Base-by-base conservation (phyloP, 345 rosid genomes). In the Viola odorata region DNA sequence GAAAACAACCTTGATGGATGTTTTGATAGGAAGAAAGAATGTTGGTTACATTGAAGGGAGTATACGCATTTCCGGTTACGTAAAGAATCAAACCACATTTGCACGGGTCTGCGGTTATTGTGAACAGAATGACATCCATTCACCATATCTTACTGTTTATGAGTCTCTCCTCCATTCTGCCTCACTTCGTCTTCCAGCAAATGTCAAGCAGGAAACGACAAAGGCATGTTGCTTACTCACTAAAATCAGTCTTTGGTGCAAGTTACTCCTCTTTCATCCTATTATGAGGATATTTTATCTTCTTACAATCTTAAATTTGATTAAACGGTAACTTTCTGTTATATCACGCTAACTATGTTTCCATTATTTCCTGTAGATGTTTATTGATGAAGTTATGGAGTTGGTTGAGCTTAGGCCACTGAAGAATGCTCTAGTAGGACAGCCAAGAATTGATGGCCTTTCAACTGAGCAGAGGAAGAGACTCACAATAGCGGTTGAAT, bases 1-100 rank as follows among this genome's bases (percentile, higher is more conserved):
- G 11, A 89, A 87, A 74, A 89, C 96, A 37, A 89, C 96, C 1
- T 75, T 89, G 62, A 85, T 89, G 84, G 96, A 89, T 64, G 95
- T 89, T 12, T 67, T 84, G 53, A 81, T 86, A 5, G 86, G 86
- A 42, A 82, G 96, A 60, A 89, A 89, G 71, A 89, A 87, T 0
- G 80, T 84, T 10, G 94, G 96, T 0, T 84, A 78, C 58, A 77
- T 77, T 11, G 86, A 89, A 75, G 94, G 94, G 61, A 79, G 71
- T 65, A 82, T 87, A 41, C 77, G 68, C 66, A 80, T 89, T 58
- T 85, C 89, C 36, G 96, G 96, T 1, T 89, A 77, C 75, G 86
- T 82, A 0, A 89, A 89, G 69, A 75, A 83, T 36, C 96, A 89
- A 69, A 84, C 67, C 62, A 87, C 95, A 4, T 89, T 89, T 80